Conservation (phyloP, 495 filamentous ascomycete genomes). For the Talaromyces wortmannii region DNA sequence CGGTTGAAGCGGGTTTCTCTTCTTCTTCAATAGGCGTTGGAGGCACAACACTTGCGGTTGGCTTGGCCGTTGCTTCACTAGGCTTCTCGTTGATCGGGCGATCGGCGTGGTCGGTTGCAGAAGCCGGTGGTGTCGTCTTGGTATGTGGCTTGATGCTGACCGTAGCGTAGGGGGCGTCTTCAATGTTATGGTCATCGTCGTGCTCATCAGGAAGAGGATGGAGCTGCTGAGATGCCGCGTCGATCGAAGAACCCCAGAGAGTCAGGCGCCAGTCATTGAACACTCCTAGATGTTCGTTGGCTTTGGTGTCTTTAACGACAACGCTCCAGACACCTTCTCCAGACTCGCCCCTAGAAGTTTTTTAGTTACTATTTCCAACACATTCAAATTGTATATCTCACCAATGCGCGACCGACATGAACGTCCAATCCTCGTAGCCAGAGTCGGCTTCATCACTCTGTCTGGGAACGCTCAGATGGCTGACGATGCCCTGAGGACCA, state of each 20-base stretch:
- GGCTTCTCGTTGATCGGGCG: constrained; percentile 66
- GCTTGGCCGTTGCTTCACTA: constrained; percentile 22
- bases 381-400: constrained; percentile 32
- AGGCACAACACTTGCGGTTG: constrained; percentile 8
- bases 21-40: constrained; percentile 4
- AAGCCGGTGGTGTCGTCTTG: constrained; percentile 31
- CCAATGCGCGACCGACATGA: constrained; percentile 97
- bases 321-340: constrained; percentile 86
- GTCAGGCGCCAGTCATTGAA: constrained; percentile 92
- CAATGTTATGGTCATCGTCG: constrained; percentile 74
- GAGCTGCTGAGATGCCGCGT: constrained; percentile 58
- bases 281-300: constrained; percentile 67
- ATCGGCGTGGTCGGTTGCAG: constrained; percentile 65
- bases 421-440: constrained; percentile 97
- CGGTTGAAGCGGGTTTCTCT: constrained; percentile 16
- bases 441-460: constrained; percentile 49
- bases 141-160: constrained; percentile 43
- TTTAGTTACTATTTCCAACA: constrained; percentile 6
- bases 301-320: constrained; percentile 76
- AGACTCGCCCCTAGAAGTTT: constrained; percentile 68
- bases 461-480: constrained; percentile 73
- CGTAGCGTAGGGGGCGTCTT: constrained; percentile 45
- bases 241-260: constrained; percentile 84
- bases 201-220: constrained; percentile 80
- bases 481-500: constrained; percentile 74